Base-by-base conservation (phyloP, 129 eudicot genomes). In the Chrysanthemum makinoi region DNA sequence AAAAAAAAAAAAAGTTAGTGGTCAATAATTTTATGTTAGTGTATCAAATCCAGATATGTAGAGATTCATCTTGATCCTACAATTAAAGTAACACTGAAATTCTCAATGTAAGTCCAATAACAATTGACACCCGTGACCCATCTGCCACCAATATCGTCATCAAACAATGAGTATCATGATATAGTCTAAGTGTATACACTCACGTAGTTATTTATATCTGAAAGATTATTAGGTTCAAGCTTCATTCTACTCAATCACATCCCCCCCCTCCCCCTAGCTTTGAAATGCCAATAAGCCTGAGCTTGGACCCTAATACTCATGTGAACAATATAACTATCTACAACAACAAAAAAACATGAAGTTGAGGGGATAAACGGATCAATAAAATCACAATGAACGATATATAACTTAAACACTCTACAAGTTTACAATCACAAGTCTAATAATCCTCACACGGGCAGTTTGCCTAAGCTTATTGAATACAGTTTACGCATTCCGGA, bases 31-130 rank as follows among this genome's bases (percentile, higher is more conserved):
- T 63, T 15, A 19, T 22, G 24, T 50, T 15, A 67, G 72, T 22
- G 12, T 47, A 67, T 47, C 12, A 17, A 12, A 6, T 20, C 57
- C 43, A 22, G 57, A 44, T 66, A 47, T 47, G 10, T 46, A 19
- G 17, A 66, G 5, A 47, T 12, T 20, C 71, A 67, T 67, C 47
- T 50, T 67, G 8, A 48, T 67, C 60, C 49, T 7, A 67, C 6
- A 49, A 49, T 49, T 9, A 11, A 49, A 49, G 15, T 49, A 10
- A 12, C 54, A 12, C 54, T 49, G 54, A 9, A 49, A 49, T 49
- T 15, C 15, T 49, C 14, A 49, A 12, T 15, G 14, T 4, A 49
- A 9, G 22, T 61, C 59, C 59, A 54, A 16, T n/a, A 67, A 26
- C 4, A 26, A 26, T 26, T 26, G 30, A 26, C 30, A 26, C 30